Evolutionary conservation across 805 yeast genomes (phyloP), one percentile per base, ranked within the genome.

Genomic region (Ogataea siamensis): DNA sequence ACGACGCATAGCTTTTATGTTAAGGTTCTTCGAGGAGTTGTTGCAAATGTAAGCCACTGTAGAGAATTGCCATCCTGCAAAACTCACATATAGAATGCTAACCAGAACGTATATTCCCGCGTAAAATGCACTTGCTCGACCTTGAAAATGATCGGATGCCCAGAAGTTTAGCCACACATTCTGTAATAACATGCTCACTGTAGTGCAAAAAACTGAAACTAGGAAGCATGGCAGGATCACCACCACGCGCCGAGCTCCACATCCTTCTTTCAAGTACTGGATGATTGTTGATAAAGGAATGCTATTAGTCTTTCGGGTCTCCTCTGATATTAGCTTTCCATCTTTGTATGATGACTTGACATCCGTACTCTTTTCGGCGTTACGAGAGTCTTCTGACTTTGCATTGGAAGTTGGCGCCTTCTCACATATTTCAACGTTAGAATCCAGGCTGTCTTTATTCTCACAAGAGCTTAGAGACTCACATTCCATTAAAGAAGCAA

Each of bases 81-180:
- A 53, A 4, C 74, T 34, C 12, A 78, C 66, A 24, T 76, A 61
- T 16, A 73, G 46, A 1, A 76, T 53, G 0, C 82, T 68, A 43
- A 79, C 65, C 68, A 80, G 63, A 14, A 82, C 83, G 51, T 80
- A 81, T 26, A 84, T 48, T 0, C 93, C 94, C 58, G 83, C 81
- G 63, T 86, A 86, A 49, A 75, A 74, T 0, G 76, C 73, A 43
- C 70, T 63, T 5, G 71, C 34, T 36, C 61, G 60, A 16, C 57
- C 50, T 5, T 54, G 41, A 51, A 80, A 84, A 53, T 71, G 73
- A 37, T 65, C 40, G 10, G 65, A 66, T 1, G 83, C 69, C 96
- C 96, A 87, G 59, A 80, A 87, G 1, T 93, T 80, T 45, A 87
- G 64, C 94, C 94, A 84, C 14, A 82, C 77, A 57, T 78, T 80